These are phyloP conservation scores for Dryadomyces quercus-mongolicae DNA, from an alignment of 2,329 filamentous ascomycete species.

Conservation along the genomic window DNA sequence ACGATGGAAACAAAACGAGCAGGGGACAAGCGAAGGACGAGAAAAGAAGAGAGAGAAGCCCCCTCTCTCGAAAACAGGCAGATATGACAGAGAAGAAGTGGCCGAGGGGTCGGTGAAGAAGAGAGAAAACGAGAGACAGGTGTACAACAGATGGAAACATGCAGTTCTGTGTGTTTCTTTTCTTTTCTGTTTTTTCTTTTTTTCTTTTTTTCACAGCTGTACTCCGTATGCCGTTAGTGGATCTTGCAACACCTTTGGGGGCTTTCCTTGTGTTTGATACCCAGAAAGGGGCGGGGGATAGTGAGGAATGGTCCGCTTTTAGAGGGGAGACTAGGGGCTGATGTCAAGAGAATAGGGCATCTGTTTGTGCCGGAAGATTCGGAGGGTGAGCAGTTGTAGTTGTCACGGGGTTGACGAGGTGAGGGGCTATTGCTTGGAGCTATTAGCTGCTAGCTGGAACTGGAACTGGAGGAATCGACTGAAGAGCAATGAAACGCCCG, in stretches of 20 bases:
- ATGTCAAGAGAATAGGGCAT: not conserved
- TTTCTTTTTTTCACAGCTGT: not conserved
- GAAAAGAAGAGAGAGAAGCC: too few relatives aligned
- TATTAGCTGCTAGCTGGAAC: too few relatives aligned
- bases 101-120: not conserved
- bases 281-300: not conserved
- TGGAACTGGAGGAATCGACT: too few relatives aligned
- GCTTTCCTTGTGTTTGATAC: too few relatives aligned
- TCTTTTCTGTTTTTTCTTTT: not conserved
- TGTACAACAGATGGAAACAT: not conserved
- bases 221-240: too few relatives aligned
- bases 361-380: not conserved
- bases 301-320: not conserved
- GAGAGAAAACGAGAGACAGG: not conserved
- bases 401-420: not conserved
- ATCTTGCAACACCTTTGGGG: too few relatives aligned
- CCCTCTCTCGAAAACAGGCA: too few relatives aligned
- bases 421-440: not conserved
- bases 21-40: not conserved
- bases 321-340: not conserved
- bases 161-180: not conserved
- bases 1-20: not conserved
- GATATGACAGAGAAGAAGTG: too few relatives aligned
- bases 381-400: not conserved
- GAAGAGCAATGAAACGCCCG: too few relatives aligned